Evolutionary conservation across 768 basidiomycete species (phyloP).

Genomic region (Daedaleopsis sinensis): DNA sequence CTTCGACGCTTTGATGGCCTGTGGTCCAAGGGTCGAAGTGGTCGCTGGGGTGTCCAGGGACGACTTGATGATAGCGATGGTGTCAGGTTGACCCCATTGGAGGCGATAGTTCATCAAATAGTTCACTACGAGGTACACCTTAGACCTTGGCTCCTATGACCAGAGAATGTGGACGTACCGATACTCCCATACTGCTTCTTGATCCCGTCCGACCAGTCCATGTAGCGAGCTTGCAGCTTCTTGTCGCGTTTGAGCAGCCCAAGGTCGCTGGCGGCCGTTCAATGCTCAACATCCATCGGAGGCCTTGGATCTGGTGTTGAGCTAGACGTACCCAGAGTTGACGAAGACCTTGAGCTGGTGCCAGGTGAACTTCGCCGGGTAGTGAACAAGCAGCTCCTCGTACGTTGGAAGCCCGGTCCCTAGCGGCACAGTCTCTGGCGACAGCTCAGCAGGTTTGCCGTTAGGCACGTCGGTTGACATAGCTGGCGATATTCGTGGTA

Average conservation of each 20-base stretch:
- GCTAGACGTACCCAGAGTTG: slow-evolving; percentile 64
- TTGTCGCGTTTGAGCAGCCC: slow-evolving; percentile 78
- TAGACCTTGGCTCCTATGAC: too few species aligned
- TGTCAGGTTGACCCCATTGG: slow-evolving; percentile 76
- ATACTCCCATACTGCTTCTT: slow-evolving; percentile 64
- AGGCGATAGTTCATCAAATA: slow-evolving; percentile 72
- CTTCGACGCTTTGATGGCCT: slow-evolving; percentile 1
- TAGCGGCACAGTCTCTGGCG: slow-evolving; percentile 24
- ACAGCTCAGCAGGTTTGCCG: not conserved
- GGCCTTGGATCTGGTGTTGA: not conserved
- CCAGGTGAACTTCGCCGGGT: slow-evolving; percentile 81
- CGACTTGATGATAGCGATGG: slow-evolving; percentile 61
- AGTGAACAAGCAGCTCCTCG: slow-evolving; percentile 66
- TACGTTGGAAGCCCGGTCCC: slow-evolving; percentile 62
- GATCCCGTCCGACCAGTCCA: slow-evolving; percentile 58
- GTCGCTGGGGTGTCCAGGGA: slow-evolving; percentile 38
- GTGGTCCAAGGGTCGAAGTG: not conserved
- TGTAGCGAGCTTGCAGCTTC: slow-evolving; percentile 68
- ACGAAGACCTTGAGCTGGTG: slow-evolving; percentile 73
- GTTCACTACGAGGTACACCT: slow-evolving; percentile 47
- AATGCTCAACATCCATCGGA: not conserved
- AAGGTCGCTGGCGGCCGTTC: slow-evolving; percentile 57
- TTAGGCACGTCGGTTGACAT: not conserved
- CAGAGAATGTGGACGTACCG: slow-evolving; percentile 43
- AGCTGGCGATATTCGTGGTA: too few species aligned